Evolutionary conservation across 345 rosid species (phyloP).

Genomic region (Hibiscus mutabilis): DNA sequence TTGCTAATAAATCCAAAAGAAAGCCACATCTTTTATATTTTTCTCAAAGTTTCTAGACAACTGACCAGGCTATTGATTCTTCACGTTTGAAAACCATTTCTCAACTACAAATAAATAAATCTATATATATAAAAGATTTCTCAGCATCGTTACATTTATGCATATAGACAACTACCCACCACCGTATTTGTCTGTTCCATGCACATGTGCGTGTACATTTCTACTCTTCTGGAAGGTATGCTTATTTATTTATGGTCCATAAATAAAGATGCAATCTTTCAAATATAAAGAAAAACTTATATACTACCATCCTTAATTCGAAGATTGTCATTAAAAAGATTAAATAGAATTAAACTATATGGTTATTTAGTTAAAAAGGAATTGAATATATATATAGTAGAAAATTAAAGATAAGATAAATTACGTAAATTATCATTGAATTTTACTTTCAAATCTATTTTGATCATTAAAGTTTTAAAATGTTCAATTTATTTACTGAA

Average conservation of each 20-base stretch:
- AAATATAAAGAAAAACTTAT: too few species aligned
- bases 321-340: too few species aligned
- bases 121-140: neutral
- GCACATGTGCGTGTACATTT: neutral
- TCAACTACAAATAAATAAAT: constrained; percentile 23
- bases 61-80: constrained; percentile 14
- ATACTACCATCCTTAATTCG: too few species aligned
- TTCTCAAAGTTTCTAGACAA: constrained; percentile 1
- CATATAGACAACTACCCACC: constrained; percentile 27
- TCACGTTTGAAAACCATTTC: constrained; percentile 35
- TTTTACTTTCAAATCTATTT: too few species aligned
- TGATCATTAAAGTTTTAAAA: too few species aligned
- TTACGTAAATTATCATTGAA: too few species aligned
- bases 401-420: too few species aligned
- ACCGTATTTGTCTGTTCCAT: constrained; percentile 13
- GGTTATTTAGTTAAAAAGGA: too few species aligned
- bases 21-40: neutral
- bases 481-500: too few species aligned
- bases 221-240: constrained; percentile 36
- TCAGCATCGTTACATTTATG: neutral
- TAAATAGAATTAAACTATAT: too few species aligned
- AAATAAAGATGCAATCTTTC: too few species aligned
- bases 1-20: neutral
- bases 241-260: neutral
- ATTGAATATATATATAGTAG: too few species aligned